Conservation (phyloP, 2,329 filamentous ascomycete species). For the Nemania diffusa region DNA sequence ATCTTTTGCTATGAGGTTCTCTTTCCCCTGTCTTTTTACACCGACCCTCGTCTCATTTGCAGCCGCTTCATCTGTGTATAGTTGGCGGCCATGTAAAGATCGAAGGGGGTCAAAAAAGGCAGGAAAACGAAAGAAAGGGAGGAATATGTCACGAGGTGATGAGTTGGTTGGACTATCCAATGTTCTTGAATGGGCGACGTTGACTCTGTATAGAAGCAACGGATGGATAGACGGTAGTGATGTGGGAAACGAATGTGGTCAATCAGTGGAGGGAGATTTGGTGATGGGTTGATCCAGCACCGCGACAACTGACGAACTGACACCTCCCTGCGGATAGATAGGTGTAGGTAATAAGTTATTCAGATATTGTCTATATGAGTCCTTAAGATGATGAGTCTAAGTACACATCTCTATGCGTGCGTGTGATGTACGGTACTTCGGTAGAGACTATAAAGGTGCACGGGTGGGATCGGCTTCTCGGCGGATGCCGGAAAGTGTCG, state of each 20-base stretch:
- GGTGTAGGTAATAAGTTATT: slow-evolving; percentile 26
- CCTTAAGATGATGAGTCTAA: neutral
- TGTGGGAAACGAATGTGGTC: slow-evolving; percentile 6
- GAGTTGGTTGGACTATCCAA: slow-evolving; percentile 31
- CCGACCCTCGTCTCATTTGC: neutral
- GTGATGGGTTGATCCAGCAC: neutral
- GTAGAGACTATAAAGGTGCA: neutral
- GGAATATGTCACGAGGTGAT: slow-evolving; percentile 14
- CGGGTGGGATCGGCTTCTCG: slow-evolving; percentile 10
- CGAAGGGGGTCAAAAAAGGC: neutral
- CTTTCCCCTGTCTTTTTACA: neutral
- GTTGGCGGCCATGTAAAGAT: neutral
- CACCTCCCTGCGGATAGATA: slow-evolving; percentile 6
- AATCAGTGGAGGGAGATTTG: neutral
- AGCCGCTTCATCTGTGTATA: slow-evolving; percentile 1
- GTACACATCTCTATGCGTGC: neutral
- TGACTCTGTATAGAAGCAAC: slow-evolving; percentile 23
- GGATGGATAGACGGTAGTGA: neutral
- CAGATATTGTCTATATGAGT: slow-evolving; percentile 17
- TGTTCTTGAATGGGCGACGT: slow-evolving; percentile 33
- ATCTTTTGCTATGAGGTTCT: slow-evolving; percentile 1
- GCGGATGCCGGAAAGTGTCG: slow-evolving; percentile 32
- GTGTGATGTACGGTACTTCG: neutral
- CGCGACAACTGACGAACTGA: slow-evolving; percentile 8
- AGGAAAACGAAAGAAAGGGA: neutral